These are phyloP conservation scores for Paecilomyces formosus DNA, from an alignment of 2,329 filamentous ascomycete species.

Conservation along the genomic window DNA sequence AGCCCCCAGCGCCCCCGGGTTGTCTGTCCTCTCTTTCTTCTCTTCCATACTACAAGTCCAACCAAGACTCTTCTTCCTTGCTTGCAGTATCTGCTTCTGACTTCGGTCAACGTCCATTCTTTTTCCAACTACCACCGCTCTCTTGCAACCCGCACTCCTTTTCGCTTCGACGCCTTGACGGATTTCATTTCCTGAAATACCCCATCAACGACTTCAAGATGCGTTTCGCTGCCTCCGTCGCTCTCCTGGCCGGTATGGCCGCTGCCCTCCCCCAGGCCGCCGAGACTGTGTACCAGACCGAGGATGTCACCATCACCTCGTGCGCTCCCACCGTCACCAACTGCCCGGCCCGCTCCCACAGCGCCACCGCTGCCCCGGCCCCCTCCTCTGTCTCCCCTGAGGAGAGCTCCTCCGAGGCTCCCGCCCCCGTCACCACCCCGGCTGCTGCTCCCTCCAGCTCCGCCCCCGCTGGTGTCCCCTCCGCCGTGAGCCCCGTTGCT, in stretches of 20 bases:
- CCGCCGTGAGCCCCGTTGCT: constrained; percentile 1
- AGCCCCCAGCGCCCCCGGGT: constrained; percentile 15
- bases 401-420: constrained; percentile 1
- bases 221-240: constrained; percentile 36
- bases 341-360: constrained; percentile 39
- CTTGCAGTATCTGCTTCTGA: constrained; percentile 30
- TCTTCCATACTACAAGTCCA: constrained; percentile 19
- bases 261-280: constrained; percentile 26
- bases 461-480: constrained; percentile 9
- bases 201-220: constrained; percentile 28
- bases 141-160: constrained; percentile 21
- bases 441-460: constrained; percentile 16
- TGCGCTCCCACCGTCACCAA: constrained; percentile 54
- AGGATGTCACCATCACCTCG: constrained; percentile 56
- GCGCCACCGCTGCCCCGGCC: not conserved
- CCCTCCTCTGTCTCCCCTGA: not conserved
- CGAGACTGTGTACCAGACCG: constrained; percentile 49
- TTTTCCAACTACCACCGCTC: constrained; percentile 29
- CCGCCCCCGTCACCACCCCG: constrained; percentile 8
- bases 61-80: constrained; percentile 18
- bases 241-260: constrained; percentile 34
- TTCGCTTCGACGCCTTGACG: constrained; percentile 21
- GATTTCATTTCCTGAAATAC: constrained; percentile 14
- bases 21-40: constrained; percentile 10
- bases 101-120: constrained; percentile 38